Percentiles rank a stretch among this genome's conserved stretches.
phyloP scores from a whole-genome alignment of 2,329 filamentous ascomycete species.

The Cryphonectria carpinicola region DNA sequence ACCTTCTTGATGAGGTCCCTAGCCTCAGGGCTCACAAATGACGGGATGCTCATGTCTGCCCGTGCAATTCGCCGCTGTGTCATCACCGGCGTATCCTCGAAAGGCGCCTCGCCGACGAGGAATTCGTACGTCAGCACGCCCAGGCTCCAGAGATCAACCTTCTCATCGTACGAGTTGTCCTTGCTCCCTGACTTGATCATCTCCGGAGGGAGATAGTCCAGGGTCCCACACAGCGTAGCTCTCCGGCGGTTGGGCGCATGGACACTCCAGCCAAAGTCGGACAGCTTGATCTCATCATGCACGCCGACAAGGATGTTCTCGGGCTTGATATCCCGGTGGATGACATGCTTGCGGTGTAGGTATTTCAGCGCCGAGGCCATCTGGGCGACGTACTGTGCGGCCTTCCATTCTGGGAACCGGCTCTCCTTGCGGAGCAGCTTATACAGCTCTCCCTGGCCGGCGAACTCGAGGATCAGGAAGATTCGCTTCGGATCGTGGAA shows the following conservation, averaged over 20 bases:
- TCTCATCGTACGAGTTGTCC: conserved; percentile 91
- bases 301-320: conserved; percentile 97
- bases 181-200: conserved; percentile 84
- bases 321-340: conserved; percentile 96
- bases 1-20: conserved; percentile 91
- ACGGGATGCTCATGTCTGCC: conserved; percentile 90
- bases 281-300: conserved; percentile 97
- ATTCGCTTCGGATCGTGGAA: conserved; percentile 90
- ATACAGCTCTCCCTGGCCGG: conserved; percentile 84
- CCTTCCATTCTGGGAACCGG: conserved; percentile 83
- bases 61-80: conserved; percentile 87
- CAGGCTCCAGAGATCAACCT: conserved; percentile 95
- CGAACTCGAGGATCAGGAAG: conserved; percentile 86
- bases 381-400: conserved; percentile 84
- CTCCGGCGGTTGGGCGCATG: conserved; percentile 94
- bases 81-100: conserved; percentile 94
- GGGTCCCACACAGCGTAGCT: conserved; percentile 94
- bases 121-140: conserved; percentile 97
- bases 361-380: conserved; percentile 91
- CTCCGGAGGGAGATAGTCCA: conserved; percentile 97
- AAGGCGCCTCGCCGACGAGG: conserved; percentile 91
- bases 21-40: conserved; percentile 88
- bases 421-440: conserved; percentile 81
- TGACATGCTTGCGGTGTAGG: conserved; percentile 94
- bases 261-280: conserved; percentile 97